A percentile compares a stretch with the other conserved stretches of the same genome.
phyloP scores from a whole-genome alignment of 78 protist genomes.

The Tieghemostelium lacteum region DNA sequence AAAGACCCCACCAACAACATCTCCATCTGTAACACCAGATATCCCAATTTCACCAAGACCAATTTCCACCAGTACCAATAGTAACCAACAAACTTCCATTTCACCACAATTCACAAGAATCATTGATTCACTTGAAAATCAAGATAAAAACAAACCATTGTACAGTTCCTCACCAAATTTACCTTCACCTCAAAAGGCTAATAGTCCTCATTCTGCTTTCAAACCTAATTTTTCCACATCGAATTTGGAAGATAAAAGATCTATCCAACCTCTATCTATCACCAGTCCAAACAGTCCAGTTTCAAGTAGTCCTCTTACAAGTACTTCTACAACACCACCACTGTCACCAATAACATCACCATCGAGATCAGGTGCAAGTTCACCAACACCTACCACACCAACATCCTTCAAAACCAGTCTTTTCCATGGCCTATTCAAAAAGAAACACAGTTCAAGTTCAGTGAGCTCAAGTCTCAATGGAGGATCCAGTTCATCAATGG shows the following conservation, averaged over 20 bases:
- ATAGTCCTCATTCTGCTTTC: background rate
- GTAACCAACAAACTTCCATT: background rate
- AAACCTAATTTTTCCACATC: background rate
- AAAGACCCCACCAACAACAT: background rate
- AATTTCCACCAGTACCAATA: no score
- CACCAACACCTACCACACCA: constrained; percentile 37
- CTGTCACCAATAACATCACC: constrained; percentile 7
- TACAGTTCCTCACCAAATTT: constrained; percentile 45
- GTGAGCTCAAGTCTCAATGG: background rate
- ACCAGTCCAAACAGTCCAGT: constrained; percentile 7
- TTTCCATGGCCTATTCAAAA: constrained; percentile 59
- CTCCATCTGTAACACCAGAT: background rate
- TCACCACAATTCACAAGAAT: background rate
- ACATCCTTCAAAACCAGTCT: constrained; percentile 28
- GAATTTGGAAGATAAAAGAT: constrained; percentile 19
- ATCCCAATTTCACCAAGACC: background rate
- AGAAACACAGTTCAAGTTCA: background rate
- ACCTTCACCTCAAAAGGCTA: background rate
- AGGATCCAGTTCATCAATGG: background rate
- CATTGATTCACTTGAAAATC: background rate
- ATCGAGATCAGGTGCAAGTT: constrained; percentile 11
- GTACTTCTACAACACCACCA: background rate
- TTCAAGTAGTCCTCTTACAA: background rate
- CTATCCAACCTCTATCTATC: background rate
- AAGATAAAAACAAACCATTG: background rate